Conservation (phyloP, 2,329 filamentous ascomycete genomes). For the Emydomyces testavorans region DNA sequence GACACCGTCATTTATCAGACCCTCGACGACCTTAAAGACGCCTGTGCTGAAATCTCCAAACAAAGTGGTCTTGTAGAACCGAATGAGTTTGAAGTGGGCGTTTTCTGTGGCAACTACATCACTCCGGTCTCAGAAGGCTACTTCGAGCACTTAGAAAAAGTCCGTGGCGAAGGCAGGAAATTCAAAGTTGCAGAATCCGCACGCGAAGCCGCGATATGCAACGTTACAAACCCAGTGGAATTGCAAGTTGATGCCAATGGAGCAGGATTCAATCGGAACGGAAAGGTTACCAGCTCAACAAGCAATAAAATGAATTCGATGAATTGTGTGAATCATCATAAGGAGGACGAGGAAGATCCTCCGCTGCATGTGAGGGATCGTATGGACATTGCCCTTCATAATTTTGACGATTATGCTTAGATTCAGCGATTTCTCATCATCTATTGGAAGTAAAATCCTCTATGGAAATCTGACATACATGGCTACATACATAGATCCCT, state of each 20-base stretch:
- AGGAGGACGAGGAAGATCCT: slow-evolving; percentile 23
- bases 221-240: slow-evolving; percentile 49
- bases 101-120: slow-evolving; percentile 80
- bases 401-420: slow-evolving; percentile 38
- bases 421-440: too few relatives aligned
- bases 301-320: not conserved
- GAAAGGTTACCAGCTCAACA: slow-evolving; percentile 35
- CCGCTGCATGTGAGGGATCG: slow-evolving; percentile 37
- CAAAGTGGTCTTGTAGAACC: slow-evolving; percentile 44
- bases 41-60: slow-evolving; percentile 59
- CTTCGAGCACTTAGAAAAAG: slow-evolving; percentile 64
- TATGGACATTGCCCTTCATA: slow-evolving; percentile 53
- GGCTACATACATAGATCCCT: too few relatives aligned
- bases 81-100: slow-evolving; percentile 71
- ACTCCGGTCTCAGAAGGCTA: slow-evolving; percentile 70
- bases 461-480: too few relatives aligned
- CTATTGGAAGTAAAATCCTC: too few relatives aligned
- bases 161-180: slow-evolving; percentile 60
- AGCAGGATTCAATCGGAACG: slow-evolving; percentile 45
- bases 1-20: slow-evolving; percentile 67
- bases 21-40: slow-evolving; percentile 65
- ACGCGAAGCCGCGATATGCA: slow-evolving; percentile 52
- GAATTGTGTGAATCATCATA: slow-evolving; percentile 2
- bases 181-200: slow-evolving; percentile 54
- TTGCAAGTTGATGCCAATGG: slow-evolving; percentile 53